These are phyloP conservation scores for Diaporthe sp. DNA, from an alignment of 2,329 filamentous ascomycete species.

Conservation along the genomic window DNA sequence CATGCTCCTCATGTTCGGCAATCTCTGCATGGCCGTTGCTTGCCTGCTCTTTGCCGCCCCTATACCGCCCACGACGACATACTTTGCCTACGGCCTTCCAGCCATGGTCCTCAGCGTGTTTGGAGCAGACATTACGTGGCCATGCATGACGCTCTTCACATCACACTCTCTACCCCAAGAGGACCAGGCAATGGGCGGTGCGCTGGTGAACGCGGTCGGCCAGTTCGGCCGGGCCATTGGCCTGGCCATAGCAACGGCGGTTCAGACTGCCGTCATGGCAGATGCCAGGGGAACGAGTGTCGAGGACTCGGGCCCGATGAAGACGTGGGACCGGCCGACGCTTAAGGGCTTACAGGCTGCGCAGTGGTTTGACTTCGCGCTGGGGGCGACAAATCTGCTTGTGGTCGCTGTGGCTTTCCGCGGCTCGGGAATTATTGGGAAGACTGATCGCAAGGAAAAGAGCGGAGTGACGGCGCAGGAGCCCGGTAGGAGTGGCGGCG, in stretches of 20 bases:
- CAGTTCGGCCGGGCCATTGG: slow-evolving; percentile 77
- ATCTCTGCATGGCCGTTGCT: slow-evolving; percentile 66
- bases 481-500: slow-evolving; percentile 12
- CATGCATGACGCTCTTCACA: slow-evolving; percentile 75
- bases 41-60: slow-evolving; percentile 74
- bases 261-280: slow-evolving; percentile 74
- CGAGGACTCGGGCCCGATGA: slow-evolving; percentile 57
- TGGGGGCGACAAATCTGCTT: slow-evolving; percentile 58
- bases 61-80: slow-evolving; percentile 70
- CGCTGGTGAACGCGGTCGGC: slow-evolving; percentile 75
- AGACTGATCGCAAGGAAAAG: slow-evolving; percentile 44
- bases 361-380: slow-evolving; percentile 66
- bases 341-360: slow-evolving; percentile 63
- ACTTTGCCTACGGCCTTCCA: slow-evolving; percentile 76
- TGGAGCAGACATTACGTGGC: slow-evolving; percentile 77
- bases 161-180: slow-evolving; percentile 72
- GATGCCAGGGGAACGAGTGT: slow-evolving; percentile 59
- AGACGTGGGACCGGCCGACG: slow-evolving; percentile 60
- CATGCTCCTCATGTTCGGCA: slow-evolving; percentile 70
- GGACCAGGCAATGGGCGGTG: slow-evolving; percentile 77
- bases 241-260: slow-evolving; percentile 73
- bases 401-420: slow-evolving; percentile 64
- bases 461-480: not conserved
- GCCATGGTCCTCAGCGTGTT: slow-evolving; percentile 76
- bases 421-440: slow-evolving; percentile 66